Evolutionary conservation across 768 basidiomycete genomes (phyloP).

Genomic region (Tephrocybe sp.): DNA sequence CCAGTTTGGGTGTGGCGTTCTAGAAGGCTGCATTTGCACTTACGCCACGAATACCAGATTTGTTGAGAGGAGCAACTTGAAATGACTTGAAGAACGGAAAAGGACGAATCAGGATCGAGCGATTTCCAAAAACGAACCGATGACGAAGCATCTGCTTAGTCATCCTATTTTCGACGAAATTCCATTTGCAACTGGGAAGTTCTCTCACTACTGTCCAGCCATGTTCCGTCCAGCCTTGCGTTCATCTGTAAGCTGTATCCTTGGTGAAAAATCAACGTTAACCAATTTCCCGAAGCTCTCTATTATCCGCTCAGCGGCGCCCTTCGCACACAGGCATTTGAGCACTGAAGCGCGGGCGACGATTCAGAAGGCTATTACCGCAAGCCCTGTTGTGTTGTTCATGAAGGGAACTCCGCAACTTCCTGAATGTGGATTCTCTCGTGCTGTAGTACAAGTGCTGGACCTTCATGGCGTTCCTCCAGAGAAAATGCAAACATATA

Average conservation of each 20-base stretch:
- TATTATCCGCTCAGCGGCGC: conserved; percentile 27
- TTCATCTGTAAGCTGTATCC: conserved; percentile 38
- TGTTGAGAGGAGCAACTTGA: too few species aligned
- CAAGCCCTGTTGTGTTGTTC: conserved; percentile 87
- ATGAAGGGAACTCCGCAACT: conserved; percentile 93
- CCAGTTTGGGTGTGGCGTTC: too few species aligned
- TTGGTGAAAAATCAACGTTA: background rate
- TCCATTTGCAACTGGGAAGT: too few species aligned
- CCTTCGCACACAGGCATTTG: conserved; percentile 42
- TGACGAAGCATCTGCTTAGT: background rate
- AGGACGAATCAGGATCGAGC: background rate
- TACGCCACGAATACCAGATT: too few species aligned
- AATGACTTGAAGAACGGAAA: too few species aligned
- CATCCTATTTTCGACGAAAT: background rate
- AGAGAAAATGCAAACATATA: conserved; percentile 85
- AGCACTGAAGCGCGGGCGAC: conserved; percentile 58
- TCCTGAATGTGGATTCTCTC: conserved; percentile 94
- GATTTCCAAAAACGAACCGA: background rate
- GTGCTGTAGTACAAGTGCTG: conserved; percentile 89
- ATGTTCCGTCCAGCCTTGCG: conserved; percentile 48
- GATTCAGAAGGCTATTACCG: conserved; percentile 71
- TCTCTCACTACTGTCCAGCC: background rate
- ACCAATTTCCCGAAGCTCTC: conserved; percentile 22
- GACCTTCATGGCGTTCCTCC: conserved; percentile 76
- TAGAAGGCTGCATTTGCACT: too few species aligned